phyloP scores from a whole-genome alignment of 352 stramenopile species.

The Globisporangium camurandrum region DNA sequence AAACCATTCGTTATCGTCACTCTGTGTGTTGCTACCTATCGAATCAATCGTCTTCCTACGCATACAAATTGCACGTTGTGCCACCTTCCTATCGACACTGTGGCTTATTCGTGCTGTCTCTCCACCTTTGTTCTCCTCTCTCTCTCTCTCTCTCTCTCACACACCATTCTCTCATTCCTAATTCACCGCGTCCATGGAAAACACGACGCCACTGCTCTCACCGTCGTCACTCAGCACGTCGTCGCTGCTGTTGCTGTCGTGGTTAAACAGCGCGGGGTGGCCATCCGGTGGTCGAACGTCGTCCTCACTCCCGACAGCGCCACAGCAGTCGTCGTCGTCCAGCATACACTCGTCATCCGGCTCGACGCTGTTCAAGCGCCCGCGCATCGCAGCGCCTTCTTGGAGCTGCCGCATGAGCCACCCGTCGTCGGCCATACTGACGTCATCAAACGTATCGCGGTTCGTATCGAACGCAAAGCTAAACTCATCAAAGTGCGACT shows the following conservation, averaged over 20 bases:
- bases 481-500: conserved; percentile 85
- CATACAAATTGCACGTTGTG: no score
- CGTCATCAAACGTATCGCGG: conserved; percentile 63
- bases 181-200: conserved; percentile 8
- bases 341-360: conserved; percentile 40
- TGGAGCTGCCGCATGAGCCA: conserved; percentile 77
- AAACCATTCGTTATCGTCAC: no score
- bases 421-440: conserved; percentile 79
- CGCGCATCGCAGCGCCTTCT: conserved; percentile 68
- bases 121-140: no score
- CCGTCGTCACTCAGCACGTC: conserved; percentile 46
- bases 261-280: conserved; percentile 32
- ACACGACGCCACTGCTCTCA: conserved; percentile 17
- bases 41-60: no score
- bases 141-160: no score
- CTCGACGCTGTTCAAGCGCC: conserved; percentile 55
- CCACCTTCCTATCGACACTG: no score
- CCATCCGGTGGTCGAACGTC: conserved; percentile 22
- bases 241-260: conserved; percentile 54
- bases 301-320: conserved; percentile 55
- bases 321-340: conserved; percentile 17
- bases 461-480: conserved; percentile 82
- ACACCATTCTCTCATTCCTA: no score
- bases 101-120: no score
- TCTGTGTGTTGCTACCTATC: no score